Base-by-base conservation (phyloP, 192 early-diverging fungal species). In the Cladochytrium replicatum region DNA sequence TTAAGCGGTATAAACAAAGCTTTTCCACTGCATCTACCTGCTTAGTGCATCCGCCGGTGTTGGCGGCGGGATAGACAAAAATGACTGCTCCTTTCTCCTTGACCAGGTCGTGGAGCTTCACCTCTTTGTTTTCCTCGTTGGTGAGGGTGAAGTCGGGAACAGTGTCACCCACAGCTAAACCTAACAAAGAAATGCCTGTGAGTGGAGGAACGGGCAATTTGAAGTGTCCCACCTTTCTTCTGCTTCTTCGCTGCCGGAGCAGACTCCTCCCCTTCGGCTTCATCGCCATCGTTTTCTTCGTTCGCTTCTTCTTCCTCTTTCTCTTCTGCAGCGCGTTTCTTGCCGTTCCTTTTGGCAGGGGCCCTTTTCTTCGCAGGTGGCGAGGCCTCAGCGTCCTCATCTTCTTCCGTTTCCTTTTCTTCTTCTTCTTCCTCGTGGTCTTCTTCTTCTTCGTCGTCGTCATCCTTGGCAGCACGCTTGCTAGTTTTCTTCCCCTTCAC, bases 41-140 rank as follows among this genome's bases (percentile, higher is more conserved):
- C n/a, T 30, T 60, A n/a, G 62, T 64, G 34, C 62, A 64, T 8
- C 62, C 62, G n/a, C 50, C 50, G 11, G 62, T 64, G 29, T 59
- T 55, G 22, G 62, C 62, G 37, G 41, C 54, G 11, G 62, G 62
- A 39, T 64, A 64, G 29, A 59, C 43, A 28, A 64, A 64, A n/a
- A 64, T 37, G 5, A 64, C 62, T 0, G 60, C 24, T 21, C 62
- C 62, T 19, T 31, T 30, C 17, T 60, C 52, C 19, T 64, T 31
- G 11, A 44, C 42, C 2, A 38, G 46, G n/a, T n/a, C n/a, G n/a
- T n/a, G n/a, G n/a, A n/a, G n/a, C n/a, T n/a, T n/a, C n/a, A n/a
- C n/a, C n/a, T n/a, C n/a, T n/a, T n/a, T n/a, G n/a, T n/a, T n/a
- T n/a, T n/a, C n/a, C n/a, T n/a, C n/a, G n/a, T n/a, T n/a, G n/a